Conservation (phyloP, 164 flowering plant species). For the Santalum album region DNA sequence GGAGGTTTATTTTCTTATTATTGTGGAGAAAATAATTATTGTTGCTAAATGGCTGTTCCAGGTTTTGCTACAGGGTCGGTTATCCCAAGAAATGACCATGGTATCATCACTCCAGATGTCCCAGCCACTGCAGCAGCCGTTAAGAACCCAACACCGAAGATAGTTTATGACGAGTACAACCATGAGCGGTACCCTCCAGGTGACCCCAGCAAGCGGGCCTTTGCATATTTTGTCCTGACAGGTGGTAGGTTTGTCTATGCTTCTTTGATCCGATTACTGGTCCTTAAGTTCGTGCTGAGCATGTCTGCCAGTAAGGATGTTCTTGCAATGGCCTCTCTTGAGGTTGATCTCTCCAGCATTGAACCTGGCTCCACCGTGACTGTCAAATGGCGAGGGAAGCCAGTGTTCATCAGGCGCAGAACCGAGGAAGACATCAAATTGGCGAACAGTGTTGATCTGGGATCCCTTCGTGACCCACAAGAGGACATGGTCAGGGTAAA, state of each 20-base stretch:
- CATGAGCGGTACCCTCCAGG: neutral
- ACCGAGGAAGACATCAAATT: slow-evolving; percentile 1
- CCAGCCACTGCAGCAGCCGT: neutral
- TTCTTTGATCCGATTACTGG: neutral
- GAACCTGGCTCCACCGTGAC: neutral
- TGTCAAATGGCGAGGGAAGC: slow-evolving; percentile 3
- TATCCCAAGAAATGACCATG: neutral
- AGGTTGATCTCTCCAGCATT: slow-evolving; percentile 1
- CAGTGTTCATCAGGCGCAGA: slow-evolving; percentile 5
- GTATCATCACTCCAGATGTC: neutral
- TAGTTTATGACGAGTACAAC: slow-evolving; percentile 1
- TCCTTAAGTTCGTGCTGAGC: neutral
- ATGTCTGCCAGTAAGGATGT: slow-evolving; percentile 1
- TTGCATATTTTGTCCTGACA: slow-evolving; percentile 1
- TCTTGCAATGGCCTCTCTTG: slow-evolving; percentile 2
- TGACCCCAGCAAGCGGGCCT: slow-evolving; percentile 1
- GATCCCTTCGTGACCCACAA: neutral
- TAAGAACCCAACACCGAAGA: neutral
- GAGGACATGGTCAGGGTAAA: slow-evolving; percentile 1
- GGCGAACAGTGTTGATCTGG: neutral
- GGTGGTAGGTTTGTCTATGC: slow-evolving; percentile 3
- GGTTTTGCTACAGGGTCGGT: neutral
- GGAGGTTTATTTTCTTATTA: neutral
- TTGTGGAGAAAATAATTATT: too few relatives aligned
- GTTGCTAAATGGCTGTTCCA: neutral